phyloP scores from a whole-genome alignment of 179 eudicot genomes.

The Silene noctiflora region DNA sequence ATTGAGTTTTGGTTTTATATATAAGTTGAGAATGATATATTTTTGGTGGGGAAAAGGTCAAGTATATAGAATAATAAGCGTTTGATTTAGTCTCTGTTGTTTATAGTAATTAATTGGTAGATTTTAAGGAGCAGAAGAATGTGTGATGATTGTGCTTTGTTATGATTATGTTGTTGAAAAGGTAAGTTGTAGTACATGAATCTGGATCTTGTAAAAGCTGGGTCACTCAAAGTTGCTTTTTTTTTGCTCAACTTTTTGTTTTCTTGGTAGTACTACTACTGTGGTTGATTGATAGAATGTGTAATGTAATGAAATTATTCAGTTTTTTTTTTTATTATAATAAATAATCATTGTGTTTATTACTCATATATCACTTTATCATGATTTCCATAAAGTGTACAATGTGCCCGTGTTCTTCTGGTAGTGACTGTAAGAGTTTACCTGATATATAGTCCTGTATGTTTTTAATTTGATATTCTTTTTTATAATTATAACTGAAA shows the following conservation, averaged over 20 bases:
- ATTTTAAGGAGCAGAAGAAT: constrained; percentile 10
- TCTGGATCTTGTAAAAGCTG: constrained; percentile 27
- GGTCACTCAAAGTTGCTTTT: neutral
- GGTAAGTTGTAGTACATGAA: constrained; percentile 18
- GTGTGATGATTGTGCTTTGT: neutral
- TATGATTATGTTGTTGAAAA: constrained; percentile 23
- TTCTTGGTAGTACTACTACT: neutral
- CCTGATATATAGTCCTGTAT: neutral
- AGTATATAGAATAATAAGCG: neutral
- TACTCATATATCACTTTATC: neutral
- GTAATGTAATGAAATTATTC: constrained; percentile 6
- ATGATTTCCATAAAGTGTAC: constrained; percentile 9
- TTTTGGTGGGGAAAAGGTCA: constrained; percentile 15
- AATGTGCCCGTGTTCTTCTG: neutral
- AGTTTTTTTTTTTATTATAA: neutral
- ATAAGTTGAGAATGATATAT: too few relatives aligned
- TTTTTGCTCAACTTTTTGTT: neutral
- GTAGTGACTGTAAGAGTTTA: neutral
- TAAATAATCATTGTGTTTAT: neutral
- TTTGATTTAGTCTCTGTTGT: neutral
- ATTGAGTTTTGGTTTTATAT: neutral
- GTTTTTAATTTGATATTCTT: neutral
- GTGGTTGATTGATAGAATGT: neutral
- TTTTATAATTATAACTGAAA: neutral
- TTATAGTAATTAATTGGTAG: neutral